Conservation (phyloP, 345 rosid genomes). For the Microthlaspi erraticum region DNA sequence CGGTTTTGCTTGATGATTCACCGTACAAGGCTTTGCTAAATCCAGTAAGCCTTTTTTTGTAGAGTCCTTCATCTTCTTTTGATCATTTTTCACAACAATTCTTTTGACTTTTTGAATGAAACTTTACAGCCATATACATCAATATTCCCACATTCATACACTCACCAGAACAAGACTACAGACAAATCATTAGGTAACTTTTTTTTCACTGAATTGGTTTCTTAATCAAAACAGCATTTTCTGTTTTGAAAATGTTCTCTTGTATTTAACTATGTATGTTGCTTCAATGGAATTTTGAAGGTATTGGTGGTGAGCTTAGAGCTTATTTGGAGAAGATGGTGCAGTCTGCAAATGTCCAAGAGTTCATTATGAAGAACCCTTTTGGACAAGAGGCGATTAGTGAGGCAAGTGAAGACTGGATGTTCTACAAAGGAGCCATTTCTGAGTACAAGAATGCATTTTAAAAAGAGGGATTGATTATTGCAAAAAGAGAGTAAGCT, state of each 20-base stretch:
- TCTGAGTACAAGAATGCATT: too few species aligned
- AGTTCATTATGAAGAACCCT: constrained; percentile 63
- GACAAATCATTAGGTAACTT: constrained; percentile 70
- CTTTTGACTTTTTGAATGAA: background rate
- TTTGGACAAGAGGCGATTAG: constrained; percentile 76
- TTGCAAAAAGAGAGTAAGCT: too few species aligned
- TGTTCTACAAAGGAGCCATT: too few species aligned
- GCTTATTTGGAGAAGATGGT: constrained; percentile 64
- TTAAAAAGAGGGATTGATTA: too few species aligned
- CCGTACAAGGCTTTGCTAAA: constrained; percentile 95
- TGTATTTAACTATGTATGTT: too few species aligned
- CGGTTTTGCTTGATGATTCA: constrained; percentile 83
- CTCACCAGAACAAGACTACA: constrained; percentile 42
- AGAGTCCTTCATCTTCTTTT: background rate
- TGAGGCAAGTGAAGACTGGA: constrained; percentile 51
- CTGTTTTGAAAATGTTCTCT: too few species aligned
- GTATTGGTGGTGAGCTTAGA: constrained; percentile 71
- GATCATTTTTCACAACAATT: background rate
- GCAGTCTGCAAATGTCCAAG: constrained; percentile 59
- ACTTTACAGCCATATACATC: constrained; percentile 64
- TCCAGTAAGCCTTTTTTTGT: constrained; percentile 62
- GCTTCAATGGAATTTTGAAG: constrained; percentile 44
- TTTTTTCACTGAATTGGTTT: background rate
- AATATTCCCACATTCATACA: constrained; percentile 75
- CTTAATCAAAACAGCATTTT: background rate